These are phyloP conservation scores for Malus sieversii DNA, from an alignment of 306 rosid species.

Conservation along the genomic window DNA sequence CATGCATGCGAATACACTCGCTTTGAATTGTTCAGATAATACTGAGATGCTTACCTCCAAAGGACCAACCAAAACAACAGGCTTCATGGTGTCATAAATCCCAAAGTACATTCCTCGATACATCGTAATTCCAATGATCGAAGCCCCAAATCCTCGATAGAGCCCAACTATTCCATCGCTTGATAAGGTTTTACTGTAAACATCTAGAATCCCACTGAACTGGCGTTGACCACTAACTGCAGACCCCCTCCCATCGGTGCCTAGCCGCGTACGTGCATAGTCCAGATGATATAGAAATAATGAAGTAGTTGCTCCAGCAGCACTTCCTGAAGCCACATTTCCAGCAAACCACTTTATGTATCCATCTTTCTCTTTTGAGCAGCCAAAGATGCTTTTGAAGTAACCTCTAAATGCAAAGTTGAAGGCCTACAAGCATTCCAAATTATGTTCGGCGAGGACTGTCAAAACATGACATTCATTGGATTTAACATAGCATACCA, in stretches of 20 bases:
- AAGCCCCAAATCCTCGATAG: slow-evolving; percentile 87
- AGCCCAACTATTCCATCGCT: slow-evolving; percentile 80
- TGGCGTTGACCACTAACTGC: slow-evolving; percentile 44
- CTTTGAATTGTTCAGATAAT: background rate
- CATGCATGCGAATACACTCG: background rate
- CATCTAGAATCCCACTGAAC: slow-evolving; percentile 75
- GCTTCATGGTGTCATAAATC: slow-evolving; percentile 89
- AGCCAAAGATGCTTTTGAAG: slow-evolving; percentile 80
- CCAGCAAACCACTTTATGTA: slow-evolving; percentile 88
- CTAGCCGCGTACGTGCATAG: slow-evolving; percentile 84
- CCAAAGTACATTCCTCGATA: slow-evolving; percentile 98
- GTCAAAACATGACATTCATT: background rate
- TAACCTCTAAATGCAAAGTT: slow-evolving; percentile 99
- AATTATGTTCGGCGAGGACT: slow-evolving; percentile 50
- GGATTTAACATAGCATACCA: background rate
- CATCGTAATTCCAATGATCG: slow-evolving; percentile 80
- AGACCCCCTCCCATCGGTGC: slow-evolving; percentile 56
- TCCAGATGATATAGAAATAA: slow-evolving; percentile 85
- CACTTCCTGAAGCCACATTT: slow-evolving; percentile 99
- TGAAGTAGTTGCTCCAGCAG: slow-evolving; percentile 92
- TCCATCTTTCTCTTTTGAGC: slow-evolving; percentile 86
- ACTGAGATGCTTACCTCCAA: slow-evolving; percentile 52
- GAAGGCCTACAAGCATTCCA: slow-evolving; percentile 90
- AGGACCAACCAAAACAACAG: slow-evolving; percentile 72
- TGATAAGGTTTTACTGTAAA: slow-evolving; percentile 68